Evolutionary conservation across 441 rosid species (phyloP).

Genomic region (Cnidoscolus chayamansa): DNA sequence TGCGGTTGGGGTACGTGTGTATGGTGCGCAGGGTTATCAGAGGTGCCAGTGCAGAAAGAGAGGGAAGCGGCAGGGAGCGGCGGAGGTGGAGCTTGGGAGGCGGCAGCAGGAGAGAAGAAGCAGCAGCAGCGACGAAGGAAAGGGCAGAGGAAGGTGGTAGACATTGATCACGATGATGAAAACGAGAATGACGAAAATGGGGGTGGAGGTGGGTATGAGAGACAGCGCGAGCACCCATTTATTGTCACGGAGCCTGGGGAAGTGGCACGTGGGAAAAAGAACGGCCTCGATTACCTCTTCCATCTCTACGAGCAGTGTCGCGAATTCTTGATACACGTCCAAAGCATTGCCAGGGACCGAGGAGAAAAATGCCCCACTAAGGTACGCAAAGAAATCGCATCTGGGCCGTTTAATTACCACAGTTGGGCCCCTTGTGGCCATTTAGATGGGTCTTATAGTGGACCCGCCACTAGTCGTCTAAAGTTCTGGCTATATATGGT

Average conservation of each 20-base stretch:
- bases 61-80: conserved; percentile 56
- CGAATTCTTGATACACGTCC: conserved; percentile 84
- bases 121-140: conserved; percentile 43
- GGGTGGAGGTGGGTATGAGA: conserved; percentile 44
- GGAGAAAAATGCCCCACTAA: conserved; percentile 98
- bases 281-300: conserved; percentile 97
- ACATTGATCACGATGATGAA: conserved; percentile 39
- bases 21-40: conserved; percentile 56
- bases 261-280: conserved; percentile 98
- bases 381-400: conserved; percentile 37
- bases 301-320: conserved; percentile 95
- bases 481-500: background rate
- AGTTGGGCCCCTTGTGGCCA: background rate
- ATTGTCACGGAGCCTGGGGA: conserved; percentile 99
- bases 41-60: conserved; percentile 76
- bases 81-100: conserved; percentile 53
- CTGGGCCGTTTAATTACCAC: conserved; percentile 21
- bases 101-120: conserved; percentile 35
- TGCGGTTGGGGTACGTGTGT: background rate
- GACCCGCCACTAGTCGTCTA: background rate
- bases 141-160: conserved; percentile 43
- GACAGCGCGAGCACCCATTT: conserved; percentile 96
- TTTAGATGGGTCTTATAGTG: conserved; percentile 7
- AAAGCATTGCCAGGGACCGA: conserved; percentile 78
- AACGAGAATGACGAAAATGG: conserved; percentile 45